These are phyloP conservation scores for Taiwanofungus camphoratus DNA, from an alignment of 1,284 basidiomycete genomes.

Conservation along the genomic window DNA sequence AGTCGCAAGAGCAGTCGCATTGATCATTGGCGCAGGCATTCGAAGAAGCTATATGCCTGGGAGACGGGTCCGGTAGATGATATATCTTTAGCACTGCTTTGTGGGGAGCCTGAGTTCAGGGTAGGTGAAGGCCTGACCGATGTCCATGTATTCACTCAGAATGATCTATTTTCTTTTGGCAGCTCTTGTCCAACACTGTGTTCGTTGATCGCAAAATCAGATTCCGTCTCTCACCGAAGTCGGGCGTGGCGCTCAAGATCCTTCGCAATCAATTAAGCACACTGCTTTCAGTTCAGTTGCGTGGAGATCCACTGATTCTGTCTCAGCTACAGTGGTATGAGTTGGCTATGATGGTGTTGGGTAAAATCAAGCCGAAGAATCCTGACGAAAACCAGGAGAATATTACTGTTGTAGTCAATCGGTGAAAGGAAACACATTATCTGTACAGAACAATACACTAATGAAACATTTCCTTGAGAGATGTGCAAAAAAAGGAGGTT, in stretches of 20 bases:
- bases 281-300: conserved; percentile 63
- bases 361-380: conserved; percentile 39
- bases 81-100: conserved; percentile 76
- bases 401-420: conserved; percentile 25
- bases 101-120: conserved; percentile 91
- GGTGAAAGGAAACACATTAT: conserved; percentile 3
- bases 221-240: conserved; percentile 67
- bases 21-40: conserved; percentile 64
- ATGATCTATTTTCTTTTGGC: conserved; percentile 5
- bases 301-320: conserved; percentile 54
- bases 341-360: conserved; percentile 56
- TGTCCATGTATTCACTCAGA: background rate
- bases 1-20: no score
- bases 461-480: no score
- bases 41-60: conserved; percentile 94
- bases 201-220: conserved; percentile 84
- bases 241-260: conserved; percentile 76
- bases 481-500: no score
- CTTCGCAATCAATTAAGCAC: conserved; percentile 64
- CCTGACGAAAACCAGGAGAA: conserved; percentile 21
- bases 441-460: background rate
- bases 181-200: conserved; percentile 72
- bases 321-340: conserved; percentile 69
- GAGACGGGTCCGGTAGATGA: conserved; percentile 92
- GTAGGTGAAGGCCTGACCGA: conserved; percentile 32